Evolutionary conservation across 1,139 yeast species (phyloP), one percentile per base, ranked within the genome.

Genomic region (Sugiyamaella pinicola): DNA sequence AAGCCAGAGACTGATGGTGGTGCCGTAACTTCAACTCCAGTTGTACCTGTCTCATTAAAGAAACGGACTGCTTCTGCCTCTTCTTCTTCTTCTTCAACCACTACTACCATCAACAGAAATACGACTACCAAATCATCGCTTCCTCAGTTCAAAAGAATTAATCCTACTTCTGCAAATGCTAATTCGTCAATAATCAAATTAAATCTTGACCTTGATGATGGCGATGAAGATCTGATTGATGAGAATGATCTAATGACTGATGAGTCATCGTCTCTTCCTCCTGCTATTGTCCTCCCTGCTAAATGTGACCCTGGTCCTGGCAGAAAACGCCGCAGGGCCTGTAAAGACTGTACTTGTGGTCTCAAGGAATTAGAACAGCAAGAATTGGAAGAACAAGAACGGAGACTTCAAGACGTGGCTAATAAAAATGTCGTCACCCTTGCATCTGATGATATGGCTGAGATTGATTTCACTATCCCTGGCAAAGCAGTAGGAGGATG

Each of bases 291-390:
- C 50, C 67, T 71, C 58, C 73, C 80, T 49, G 69, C 70, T 58
- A 67, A 68, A 53, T 74, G 76, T 60, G 71, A 66, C 51, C 71
- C 76, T 17, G 68, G 70, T 26, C 67, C 71, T 8, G 91, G 93
- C 15, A 58, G 65, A 62, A 76, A 72, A 63, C 84, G 81, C 62
- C 74, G 78, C 62, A 74, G 68, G 67, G 75, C 99, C 0, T 95
- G 99, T 75, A 93, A 90, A 72, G 97, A 93, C 71, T 95, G 99
- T 70, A 86, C 98, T 0, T 95, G 99, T 75, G 99, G 99, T 6
- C 78, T 93, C 60, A 89, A 85, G 62, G 99, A 93, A 69, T 71
- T 79, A 39, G 79, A 77, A 59, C 76, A 73, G 52, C 73, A 71
- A 48, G 74, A 71, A 49, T 61, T 64, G 22, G 70, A 64, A 12